These are phyloP conservation scores for Fraxinus platypoda DNA, from an alignment of 305 asterid genomes.

Conservation along the genomic window DNA sequence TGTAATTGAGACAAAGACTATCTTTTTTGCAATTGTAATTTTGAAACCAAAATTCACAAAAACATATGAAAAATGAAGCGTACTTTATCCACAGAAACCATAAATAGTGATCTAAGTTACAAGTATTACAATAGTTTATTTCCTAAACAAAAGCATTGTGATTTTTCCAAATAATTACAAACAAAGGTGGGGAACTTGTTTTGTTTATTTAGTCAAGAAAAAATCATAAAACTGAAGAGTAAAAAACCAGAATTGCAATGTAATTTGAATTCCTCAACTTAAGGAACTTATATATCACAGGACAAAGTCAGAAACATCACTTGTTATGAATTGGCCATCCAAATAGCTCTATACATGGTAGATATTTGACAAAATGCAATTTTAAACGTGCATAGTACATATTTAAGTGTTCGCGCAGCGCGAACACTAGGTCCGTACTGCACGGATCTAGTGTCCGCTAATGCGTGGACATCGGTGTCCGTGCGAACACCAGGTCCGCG, in stretches of 20 bases:
- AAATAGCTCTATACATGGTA: neutral
- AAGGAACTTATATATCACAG: neutral
- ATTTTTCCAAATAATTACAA: neutral
- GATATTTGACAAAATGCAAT: neutral
- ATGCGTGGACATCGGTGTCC: no score
- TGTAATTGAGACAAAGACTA: neutral
- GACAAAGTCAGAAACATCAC: neutral
- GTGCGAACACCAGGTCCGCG: no score
- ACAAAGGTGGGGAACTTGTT: neutral
- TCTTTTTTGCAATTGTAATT: neutral
- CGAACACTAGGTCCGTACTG: no score
- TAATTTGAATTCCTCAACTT: neutral
- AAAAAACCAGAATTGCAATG: neutral
- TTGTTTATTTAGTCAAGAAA: neutral
- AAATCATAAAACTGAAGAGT: neutral
- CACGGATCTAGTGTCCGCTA: no score
- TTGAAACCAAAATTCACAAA: neutral
- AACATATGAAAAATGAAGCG: neutral
- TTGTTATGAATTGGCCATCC: neutral
- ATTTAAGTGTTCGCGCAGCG: no score
- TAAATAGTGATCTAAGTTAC: neutral
- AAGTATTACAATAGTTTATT: neutral
- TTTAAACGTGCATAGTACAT: no score
- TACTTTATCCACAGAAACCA: neutral
- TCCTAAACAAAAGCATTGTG: neutral